Conservation (phyloP, 805 yeast genomes). For the Henningerozyma blattae region DNA sequence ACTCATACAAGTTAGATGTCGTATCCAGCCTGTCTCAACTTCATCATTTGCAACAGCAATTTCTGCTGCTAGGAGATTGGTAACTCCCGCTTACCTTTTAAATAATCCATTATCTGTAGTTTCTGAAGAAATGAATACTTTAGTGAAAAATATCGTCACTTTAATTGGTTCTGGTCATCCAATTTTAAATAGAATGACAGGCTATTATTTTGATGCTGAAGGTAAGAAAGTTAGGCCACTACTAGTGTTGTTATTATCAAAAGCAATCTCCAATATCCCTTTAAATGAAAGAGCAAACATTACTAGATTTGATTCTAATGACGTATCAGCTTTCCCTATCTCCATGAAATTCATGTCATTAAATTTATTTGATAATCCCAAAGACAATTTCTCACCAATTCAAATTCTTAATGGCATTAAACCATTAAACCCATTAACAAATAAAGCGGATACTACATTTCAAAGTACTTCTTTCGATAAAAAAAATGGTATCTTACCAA, state of each 20-base stretch:
- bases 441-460: conserved; percentile 65
- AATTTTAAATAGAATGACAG: conserved; percentile 79
- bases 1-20: no score
- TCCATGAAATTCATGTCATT: conserved; percentile 43
- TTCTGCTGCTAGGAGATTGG: conserved; percentile 61
- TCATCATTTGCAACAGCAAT: conserved; percentile 44
- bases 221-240: conserved; percentile 93
- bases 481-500: conserved; percentile 72
- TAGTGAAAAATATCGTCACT: conserved; percentile 77
- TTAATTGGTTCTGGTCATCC: conserved; percentile 93
- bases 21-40: no score
- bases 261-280: conserved; percentile 73
- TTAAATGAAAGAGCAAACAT: conserved; percentile 51
- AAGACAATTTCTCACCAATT: conserved; percentile 54
- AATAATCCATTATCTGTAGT: conserved; percentile 86
- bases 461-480: conserved; percentile 31
- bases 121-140: conserved; percentile 79
- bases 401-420: conserved; percentile 79
- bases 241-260: conserved; percentile 70
- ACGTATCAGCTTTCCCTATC: conserved; percentile 55
- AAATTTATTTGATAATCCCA: conserved; percentile 46
- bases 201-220: conserved; percentile 90
- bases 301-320: conserved; percentile 40
- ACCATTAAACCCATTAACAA: conserved; percentile 81
- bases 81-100: conserved; percentile 46